Evolutionary conservation across 805 yeast species (phyloP).

Genomic region (Candida peoriensis): DNA sequence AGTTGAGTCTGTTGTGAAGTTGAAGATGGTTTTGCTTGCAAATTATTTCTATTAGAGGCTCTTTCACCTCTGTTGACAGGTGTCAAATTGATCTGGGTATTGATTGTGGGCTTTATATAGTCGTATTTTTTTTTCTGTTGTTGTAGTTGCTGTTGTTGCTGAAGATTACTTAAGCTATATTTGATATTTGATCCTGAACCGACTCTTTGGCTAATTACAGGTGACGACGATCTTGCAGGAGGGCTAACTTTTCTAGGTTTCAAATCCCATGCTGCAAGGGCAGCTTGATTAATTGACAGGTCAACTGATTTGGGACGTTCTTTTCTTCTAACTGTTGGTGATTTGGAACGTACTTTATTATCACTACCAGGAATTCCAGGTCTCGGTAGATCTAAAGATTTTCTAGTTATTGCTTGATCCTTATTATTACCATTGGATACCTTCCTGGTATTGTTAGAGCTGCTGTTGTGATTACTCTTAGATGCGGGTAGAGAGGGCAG

Average conservation of each 20-base stretch:
- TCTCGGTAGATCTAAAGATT: slow-evolving; percentile 16
- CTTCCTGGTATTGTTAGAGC: no score
- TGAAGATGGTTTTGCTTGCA: background rate
- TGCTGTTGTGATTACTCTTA: slow-evolving; percentile 4
- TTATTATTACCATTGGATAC: background rate
- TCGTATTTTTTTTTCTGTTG: slow-evolving; percentile 15
- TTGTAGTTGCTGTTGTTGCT: slow-evolving; percentile 1
- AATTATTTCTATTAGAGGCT: background rate
- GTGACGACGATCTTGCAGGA: slow-evolving; percentile 12
- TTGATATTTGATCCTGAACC: no score
- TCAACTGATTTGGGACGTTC: slow-evolving; percentile 25
- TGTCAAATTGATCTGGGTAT: slow-evolving; percentile 23
- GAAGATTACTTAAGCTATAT: no score
- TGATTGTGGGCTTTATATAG: slow-evolving; percentile 22
- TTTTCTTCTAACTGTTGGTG: slow-evolving; percentile 2
- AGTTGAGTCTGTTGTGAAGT: no score
- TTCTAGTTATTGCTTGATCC: slow-evolving; percentile 1
- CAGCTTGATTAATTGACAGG: slow-evolving; percentile 21
- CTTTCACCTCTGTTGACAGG: slow-evolving; percentile 8
- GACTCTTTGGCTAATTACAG: no score
- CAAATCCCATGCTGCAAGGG: slow-evolving; percentile 23
- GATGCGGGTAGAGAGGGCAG: slow-evolving; percentile 1
- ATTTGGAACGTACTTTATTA: slow-evolving; percentile 8
- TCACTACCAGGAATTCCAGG: slow-evolving; percentile 5
- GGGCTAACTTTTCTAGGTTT: slow-evolving; percentile 11